phyloP scores from a whole-genome alignment of 2,329 filamentous ascomycete species.

The Fusarium humuli region DNA sequence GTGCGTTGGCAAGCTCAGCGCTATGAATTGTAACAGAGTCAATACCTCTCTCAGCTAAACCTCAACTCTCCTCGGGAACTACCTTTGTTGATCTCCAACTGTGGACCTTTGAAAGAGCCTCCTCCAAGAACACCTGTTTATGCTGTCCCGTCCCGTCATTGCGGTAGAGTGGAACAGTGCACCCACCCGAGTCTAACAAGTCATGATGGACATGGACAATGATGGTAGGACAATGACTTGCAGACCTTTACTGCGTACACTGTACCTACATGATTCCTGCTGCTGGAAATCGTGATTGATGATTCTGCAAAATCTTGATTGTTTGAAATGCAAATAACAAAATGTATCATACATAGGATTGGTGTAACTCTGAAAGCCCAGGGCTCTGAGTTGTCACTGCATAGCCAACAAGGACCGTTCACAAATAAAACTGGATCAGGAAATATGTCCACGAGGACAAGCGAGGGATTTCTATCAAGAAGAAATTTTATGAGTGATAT shows the following conservation, averaged over 20 bases:
- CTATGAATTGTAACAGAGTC: conserved; percentile 6
- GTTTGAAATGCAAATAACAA: background rate
- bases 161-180: conserved; percentile 32
- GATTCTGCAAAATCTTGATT: background rate
- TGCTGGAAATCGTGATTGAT: background rate
- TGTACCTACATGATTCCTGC: conserved; percentile 1
- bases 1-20: conserved; percentile 38
- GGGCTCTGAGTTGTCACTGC: conserved; percentile 47
- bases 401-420: conserved; percentile 33
- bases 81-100: conserved; percentile 1
- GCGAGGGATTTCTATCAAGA: background rate
- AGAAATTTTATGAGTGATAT: conserved; percentile 7
- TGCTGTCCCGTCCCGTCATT: conserved; percentile 21
- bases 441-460: conserved; percentile 38
- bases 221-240: conserved; percentile 36
- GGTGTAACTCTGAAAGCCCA: conserved; percentile 29
- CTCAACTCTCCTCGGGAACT: background rate
- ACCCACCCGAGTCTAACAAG: conserved; percentile 24
- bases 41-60: background rate
- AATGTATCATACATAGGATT: conserved; percentile 6
- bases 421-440: conserved; percentile 26
- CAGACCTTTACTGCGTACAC: conserved; percentile 4
- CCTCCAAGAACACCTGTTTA: conserved; percentile 10
- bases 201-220: conserved; percentile 30
- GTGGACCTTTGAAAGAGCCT: conserved; percentile 19